Evolutionary conservation across 2,329 filamentous ascomycete genomes (phyloP).

Genomic region (Akanthomyces lecanii): DNA sequence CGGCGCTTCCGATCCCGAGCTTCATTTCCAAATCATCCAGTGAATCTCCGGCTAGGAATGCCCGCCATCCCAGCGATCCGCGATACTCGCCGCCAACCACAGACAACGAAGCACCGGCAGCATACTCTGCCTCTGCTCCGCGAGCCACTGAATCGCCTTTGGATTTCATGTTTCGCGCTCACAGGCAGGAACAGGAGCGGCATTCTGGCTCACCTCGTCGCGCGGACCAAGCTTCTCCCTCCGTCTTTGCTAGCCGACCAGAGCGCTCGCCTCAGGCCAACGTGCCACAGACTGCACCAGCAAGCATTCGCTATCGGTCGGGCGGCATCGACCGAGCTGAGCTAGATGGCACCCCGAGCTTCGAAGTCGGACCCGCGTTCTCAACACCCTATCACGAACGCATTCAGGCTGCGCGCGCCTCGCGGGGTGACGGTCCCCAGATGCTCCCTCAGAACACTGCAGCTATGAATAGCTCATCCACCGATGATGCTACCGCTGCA

Average conservation of each 20-base stretch:
- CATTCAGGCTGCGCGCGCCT: slow-evolving; percentile 49
- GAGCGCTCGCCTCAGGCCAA: neutral
- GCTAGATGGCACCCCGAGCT: slow-evolving; percentile 55
- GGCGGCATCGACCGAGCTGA: slow-evolving; percentile 42
- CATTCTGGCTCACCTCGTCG: slow-evolving; percentile 49
- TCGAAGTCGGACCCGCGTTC: slow-evolving; percentile 60
- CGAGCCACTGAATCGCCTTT: slow-evolving; percentile 65
- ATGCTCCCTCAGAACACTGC: slow-evolving; percentile 28
- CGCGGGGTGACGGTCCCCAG: slow-evolving; percentile 27
- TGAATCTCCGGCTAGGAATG: slow-evolving; percentile 48
- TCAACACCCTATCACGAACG: slow-evolving; percentile 62
- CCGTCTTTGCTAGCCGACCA: neutral
- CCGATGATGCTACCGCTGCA: slow-evolving; percentile 15
- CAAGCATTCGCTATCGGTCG: slow-evolving; percentile 14
- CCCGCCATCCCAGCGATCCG: slow-evolving; percentile 34
- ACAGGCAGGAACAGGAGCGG: slow-evolving; percentile 70
- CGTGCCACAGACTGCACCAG: slow-evolving; percentile 43
- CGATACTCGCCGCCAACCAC: slow-evolving; percentile 50
- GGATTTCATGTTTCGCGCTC: slow-evolving; percentile 85
- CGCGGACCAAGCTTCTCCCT: slow-evolving; percentile 28
- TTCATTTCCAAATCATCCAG: slow-evolving; percentile 74
- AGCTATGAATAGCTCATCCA: slow-evolving; percentile 33
- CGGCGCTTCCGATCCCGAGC: slow-evolving; percentile 83
- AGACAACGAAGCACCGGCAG: slow-evolving; percentile 47
- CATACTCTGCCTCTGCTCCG: slow-evolving; percentile 33